Evolutionary conservation across 129 eudicot genomes (phyloP).

Genomic region (Erigeron canadensis): DNA sequence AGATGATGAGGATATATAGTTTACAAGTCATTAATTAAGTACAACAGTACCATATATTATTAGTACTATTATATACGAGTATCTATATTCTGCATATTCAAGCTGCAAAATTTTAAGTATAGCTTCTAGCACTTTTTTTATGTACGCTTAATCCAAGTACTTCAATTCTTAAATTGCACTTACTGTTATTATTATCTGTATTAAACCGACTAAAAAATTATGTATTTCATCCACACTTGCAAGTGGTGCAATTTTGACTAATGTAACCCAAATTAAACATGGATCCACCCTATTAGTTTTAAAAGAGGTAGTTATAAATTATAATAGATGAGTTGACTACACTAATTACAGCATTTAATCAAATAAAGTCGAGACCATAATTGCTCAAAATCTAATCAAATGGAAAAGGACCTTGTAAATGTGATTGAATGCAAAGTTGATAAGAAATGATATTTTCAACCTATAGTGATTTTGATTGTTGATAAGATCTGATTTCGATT

Average conservation of each 20-base stretch:
- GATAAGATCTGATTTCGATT: no score
- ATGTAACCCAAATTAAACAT: not conserved
- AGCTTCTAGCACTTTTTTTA: not conserved
- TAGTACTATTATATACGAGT: no score
- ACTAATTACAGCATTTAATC: slow-evolving; percentile 13
- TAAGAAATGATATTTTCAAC: slow-evolving; percentile 2
- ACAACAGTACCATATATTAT: no score
- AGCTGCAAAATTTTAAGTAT: not conserved
- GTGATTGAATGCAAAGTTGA: not conserved
- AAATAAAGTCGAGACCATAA: slow-evolving; percentile 1
- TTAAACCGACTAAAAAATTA: not conserved
- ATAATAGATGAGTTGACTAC: slow-evolving; percentile 23
- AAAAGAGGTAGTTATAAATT: slow-evolving; percentile 14
- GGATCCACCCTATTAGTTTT: slow-evolving; percentile 23
- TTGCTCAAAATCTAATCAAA: not conserved
- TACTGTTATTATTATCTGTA: no score
- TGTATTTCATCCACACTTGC: not conserved
- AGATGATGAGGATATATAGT: no score
- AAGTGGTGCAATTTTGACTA: slow-evolving; percentile 27
- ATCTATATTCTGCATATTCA: not conserved
- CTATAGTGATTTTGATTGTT: not conserved
- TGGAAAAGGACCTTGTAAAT: slow-evolving; percentile 9
- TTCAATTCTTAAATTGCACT: not conserved
- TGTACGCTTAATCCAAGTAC: not conserved
- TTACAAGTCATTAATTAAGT: no score